Evolutionary conservation across 2,329 filamentous ascomycete species (phyloP), one percentile per base, ranked within the genome.

Genomic region (Aphanocladium album): DNA sequence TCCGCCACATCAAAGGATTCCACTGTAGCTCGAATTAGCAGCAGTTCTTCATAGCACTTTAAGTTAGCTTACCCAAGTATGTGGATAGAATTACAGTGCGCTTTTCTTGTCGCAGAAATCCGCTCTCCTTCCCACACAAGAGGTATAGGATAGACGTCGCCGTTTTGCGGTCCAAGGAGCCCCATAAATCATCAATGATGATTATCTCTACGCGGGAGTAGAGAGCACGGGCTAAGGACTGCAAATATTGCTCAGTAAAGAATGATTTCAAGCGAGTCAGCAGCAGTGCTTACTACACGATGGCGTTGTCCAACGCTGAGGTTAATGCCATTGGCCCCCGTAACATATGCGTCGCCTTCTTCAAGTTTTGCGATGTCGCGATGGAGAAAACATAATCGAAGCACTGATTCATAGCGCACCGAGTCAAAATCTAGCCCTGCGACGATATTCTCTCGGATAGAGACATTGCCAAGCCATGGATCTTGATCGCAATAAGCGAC

Each of bases 131-230:
- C 7, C 50, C 50, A 7, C 27, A 52, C 4, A 52, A 16, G 3
- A 19, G n/a, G 11, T 35, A 35, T 5, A 52, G 11, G 5, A 52
- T 33, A 7, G 25, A 21, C 5, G 16, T 21, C 4, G 50, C 33
- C 17, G 27, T 52, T 17, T 33, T 21, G 14, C 7, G 25, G 14
- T 62, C 62, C 1, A 63, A 35, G 14, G 62, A 62, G 16, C 58
- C 61, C n/a, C 63, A 59, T 12, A 49, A 49, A 8, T 64, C 63
- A 12, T 64, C 63, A 1, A 64, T 35, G 30, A 63, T 8, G 5
- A 62, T 17, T 1, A 60, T 56, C 2, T 49, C 51, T 19, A 37
- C 55, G 0, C 51, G 61, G 14, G 57, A 39, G 14, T 64, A 63
- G 1, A 63, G 3, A 19, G 61, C 61, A 21, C 63, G 61, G 0